Percentiles rank a stretch among this genome's conserved stretches.
Evolutionary conservation across 2,329 filamentous ascomycete species (phyloP).

Genomic region (Teratosphaeria pseudoeucalypti): DNA sequence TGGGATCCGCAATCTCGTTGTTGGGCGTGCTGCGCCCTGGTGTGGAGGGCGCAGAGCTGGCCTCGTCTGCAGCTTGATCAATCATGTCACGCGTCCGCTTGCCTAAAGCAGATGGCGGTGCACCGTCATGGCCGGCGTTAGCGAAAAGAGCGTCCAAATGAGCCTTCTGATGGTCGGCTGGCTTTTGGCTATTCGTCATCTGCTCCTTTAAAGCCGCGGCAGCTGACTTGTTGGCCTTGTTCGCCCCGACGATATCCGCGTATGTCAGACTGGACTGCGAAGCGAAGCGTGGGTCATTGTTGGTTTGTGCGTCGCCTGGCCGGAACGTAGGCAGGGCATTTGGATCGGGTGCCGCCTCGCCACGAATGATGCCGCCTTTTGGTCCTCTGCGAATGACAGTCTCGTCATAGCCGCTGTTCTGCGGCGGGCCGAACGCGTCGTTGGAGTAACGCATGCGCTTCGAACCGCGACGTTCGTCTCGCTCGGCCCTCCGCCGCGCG

Average conservation of each 20-base stretch:
- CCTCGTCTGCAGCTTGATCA: constrained; percentile 41
- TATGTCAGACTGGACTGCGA: constrained; percentile 58
- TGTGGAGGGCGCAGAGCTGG: constrained; percentile 31
- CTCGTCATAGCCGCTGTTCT: constrained; percentile 21
- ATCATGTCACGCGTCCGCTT: constrained; percentile 71
- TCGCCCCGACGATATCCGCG: constrained; percentile 69
- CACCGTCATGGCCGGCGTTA: constrained; percentile 18
- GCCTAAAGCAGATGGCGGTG: constrained; percentile 44
- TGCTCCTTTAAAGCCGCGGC: constrained; percentile 78
- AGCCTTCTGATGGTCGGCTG: constrained; percentile 20
- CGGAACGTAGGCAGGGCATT: constrained; percentile 47
- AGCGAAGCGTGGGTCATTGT: constrained; percentile 37
- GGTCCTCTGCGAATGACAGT: constrained; percentile 24
- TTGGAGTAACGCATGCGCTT: constrained; percentile 22
- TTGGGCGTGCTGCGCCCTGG: constrained; percentile 49
- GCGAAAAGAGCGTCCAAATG: constrained; percentile 20
- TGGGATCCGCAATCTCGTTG: constrained; percentile 21
- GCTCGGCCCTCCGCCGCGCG: constrained; percentile 65
- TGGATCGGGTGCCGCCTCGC: constrained; percentile 26
- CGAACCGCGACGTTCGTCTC: constrained; percentile 46
- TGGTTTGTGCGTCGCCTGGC: constrained; percentile 43
- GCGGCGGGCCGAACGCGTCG: constrained; percentile 14
- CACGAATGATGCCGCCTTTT: constrained; percentile 22
- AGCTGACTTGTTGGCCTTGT: constrained; percentile 84
- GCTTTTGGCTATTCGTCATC: constrained; percentile 45